Conservation (phyloP, 495 filamentous ascomycete species). For the Neurospora sp. region DNA sequence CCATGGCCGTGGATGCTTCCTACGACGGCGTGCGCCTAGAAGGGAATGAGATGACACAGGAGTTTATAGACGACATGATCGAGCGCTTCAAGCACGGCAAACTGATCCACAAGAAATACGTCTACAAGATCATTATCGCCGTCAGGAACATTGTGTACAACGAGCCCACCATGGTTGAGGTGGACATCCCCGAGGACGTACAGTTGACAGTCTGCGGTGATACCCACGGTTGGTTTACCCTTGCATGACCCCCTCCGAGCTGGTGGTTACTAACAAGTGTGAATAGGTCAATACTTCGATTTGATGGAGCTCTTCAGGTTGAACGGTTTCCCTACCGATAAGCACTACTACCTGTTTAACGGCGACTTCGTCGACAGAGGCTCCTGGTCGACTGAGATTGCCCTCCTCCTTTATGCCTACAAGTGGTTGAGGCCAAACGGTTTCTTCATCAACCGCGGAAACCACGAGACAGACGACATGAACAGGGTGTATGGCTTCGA, state of each 20-base stretch:
- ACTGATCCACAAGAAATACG: constrained; percentile 91
- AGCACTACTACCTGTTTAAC: constrained; percentile 94
- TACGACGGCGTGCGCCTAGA: constrained; percentile 81
- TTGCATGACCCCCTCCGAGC: neutral
- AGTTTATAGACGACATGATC: constrained; percentile 96
- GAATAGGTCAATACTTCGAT: constrained; percentile 89
- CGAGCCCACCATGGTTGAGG: constrained; percentile 96
- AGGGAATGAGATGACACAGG: constrained; percentile 72
- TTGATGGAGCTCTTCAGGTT: constrained; percentile 91
- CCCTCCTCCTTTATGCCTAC: constrained; percentile 86
- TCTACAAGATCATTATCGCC: constrained; percentile 86
- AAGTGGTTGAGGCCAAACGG: constrained; percentile 84
- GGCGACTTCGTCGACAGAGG: constrained; percentile 98
- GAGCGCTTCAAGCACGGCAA: constrained; percentile 92
- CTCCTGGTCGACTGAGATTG: constrained; percentile 95
- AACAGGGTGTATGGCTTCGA: constrained; percentile 98
- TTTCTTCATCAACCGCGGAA: constrained; percentile 96
- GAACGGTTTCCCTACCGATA: constrained; percentile 73
- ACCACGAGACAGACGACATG: constrained; percentile 99
- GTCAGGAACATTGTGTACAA: constrained; percentile 82
- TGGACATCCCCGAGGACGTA: constrained; percentile 64
- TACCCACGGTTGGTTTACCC: constrained; percentile 63
- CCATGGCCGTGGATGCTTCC: constrained; percentile 65
- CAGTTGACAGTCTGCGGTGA: constrained; percentile 93
- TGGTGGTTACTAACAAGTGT: constrained; percentile 7